Evolutionary conservation across 495 filamentous ascomycete species (phyloP).

Genomic region (Cryomyces minteri): DNA sequence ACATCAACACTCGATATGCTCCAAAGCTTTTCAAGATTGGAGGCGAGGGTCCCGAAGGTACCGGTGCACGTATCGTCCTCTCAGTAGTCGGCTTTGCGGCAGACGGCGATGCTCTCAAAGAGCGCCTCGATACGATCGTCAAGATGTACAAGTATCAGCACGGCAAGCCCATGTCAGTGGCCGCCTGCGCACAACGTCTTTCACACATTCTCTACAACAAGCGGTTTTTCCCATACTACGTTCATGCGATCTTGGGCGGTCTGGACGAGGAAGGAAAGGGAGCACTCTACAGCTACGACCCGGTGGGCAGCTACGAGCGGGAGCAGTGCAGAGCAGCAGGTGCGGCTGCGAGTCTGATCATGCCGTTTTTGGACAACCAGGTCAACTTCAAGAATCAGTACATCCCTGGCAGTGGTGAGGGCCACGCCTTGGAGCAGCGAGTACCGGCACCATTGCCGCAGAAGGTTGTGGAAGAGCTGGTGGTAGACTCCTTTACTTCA

Average conservation of each 20-base stretch:
- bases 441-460: constrained; percentile 48
- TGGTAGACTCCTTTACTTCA: constrained; percentile 93
- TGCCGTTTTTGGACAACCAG: constrained; percentile 98
- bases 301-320: constrained; percentile 88
- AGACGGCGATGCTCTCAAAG: constrained; percentile 77
- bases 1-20: constrained; percentile 86
- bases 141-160: constrained; percentile 97
- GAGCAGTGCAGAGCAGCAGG: constrained; percentile 91
- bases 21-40: constrained; percentile 97
- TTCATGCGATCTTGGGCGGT: constrained; percentile 79
- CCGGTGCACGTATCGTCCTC: constrained; percentile 66
- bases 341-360: constrained; percentile 90
- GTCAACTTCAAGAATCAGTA: constrained; percentile 99
- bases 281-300: constrained; percentile 91
- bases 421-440: constrained; percentile 55
- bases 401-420: constrained; percentile 68
- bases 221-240: constrained; percentile 98
- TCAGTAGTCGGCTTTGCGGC: constrained; percentile 93
- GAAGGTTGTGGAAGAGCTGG: constrained; percentile 61
- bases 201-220: constrained; percentile 90
- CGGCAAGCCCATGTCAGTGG: constrained; percentile 79
- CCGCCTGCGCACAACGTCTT: constrained; percentile 80
- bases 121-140: constrained; percentile 74
- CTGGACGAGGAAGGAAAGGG: constrained; percentile 90
- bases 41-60: constrained; percentile 64